Evolutionary conservation across 1,284 basidiomycete genomes (phyloP), one percentile per base, ranked within the genome.

Genomic region (Ceratobasidium sp.): DNA sequence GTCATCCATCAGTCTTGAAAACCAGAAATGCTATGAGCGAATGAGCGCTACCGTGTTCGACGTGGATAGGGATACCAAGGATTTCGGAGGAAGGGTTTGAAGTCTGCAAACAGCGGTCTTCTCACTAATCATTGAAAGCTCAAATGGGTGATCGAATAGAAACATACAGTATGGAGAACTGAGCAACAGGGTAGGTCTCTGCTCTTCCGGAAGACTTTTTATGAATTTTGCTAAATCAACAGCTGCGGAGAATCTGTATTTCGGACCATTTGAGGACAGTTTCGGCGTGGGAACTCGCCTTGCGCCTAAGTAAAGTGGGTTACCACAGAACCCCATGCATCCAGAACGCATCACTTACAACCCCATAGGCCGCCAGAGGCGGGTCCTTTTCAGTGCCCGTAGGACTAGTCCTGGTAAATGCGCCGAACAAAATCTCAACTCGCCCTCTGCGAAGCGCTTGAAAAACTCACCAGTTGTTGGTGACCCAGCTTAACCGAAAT

Each of bases 311-410:
- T 9, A n/a, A 0, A 41, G n/a, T 6, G 21, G 42, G 16, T 46
- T 46, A 46, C 6, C 7, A 25, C 23, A 53, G 21, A 29, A 9
- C 33, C 1, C 27, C 36, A 23, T 8, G 5, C 13, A 16, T 41
- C 2, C n/a, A 41, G 6, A 25, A 33, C 3, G 25, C 14, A 25
- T 1, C 42, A 69, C 75, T 62, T 73, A 87, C 87, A 74, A 86
- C 84, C 72, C 91, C 92, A 71, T 85, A 85, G 1, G 85, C 87
- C n/a, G 91, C 87, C 41, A 94, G 79, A 13, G 90, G 85, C 5
- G 89, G 88, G 76, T 94, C 91, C 73, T 87, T 83, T 4, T 89
- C 82, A 23, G 90, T 82, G 29, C 88, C 87, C 9, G 90, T 91
- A 33, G 81, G 82, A 71, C 83, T 86, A 69, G 82, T 82, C 85